A percentile compares a stretch with the other conserved stretches of the same genome.
Evolutionary conservation across 768 basidiomycete genomes (phyloP).

Genomic region (Calocybe cyanea): DNA sequence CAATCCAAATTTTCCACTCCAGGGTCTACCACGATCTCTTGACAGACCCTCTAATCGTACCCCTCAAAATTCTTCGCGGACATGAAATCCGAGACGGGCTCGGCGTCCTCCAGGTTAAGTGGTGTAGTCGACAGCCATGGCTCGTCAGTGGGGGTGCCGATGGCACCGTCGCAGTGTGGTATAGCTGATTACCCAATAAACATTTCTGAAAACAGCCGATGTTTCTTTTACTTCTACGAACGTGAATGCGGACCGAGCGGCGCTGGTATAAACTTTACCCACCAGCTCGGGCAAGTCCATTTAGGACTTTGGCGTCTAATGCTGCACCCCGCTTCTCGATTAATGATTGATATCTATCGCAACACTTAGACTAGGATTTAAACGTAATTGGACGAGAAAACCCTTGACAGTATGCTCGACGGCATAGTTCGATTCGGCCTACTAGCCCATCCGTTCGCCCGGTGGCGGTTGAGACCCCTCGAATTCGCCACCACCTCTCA

Average conservation of each 20-base stretch:
- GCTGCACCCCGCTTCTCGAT: conserved; percentile 5
- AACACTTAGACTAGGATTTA: conserved; percentile 2
- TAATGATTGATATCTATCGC: not conserved
- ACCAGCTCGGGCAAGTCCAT: no score
- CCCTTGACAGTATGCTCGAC: no score
- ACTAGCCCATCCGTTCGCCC: conserved; percentile 15
- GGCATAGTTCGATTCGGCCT: conserved; percentile 14
- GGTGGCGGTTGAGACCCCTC: not conserved
- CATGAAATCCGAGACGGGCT: conserved; percentile 82
- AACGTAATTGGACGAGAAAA: no score
- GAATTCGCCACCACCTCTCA: not conserved
- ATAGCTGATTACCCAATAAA: conserved; percentile 44
- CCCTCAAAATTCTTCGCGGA: conserved; percentile 93
- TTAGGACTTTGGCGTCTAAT: not conserved
- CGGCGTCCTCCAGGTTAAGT: conserved; percentile 87
- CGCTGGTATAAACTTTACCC: no score
- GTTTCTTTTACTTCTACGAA: no score
- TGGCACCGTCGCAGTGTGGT: conserved; percentile 86
- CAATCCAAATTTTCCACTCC: conserved; percentile 95
- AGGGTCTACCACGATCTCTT: conserved; percentile 93
- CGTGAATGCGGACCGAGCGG: no score
- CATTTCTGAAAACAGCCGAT: no score
- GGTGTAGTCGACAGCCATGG: conserved; percentile 92
- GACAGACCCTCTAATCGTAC: conserved; percentile 97
- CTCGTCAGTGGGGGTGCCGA: conserved; percentile 90